phyloP scores from a whole-genome alignment of 805 yeast species.

The Wickerhamiella brachini region DNA sequence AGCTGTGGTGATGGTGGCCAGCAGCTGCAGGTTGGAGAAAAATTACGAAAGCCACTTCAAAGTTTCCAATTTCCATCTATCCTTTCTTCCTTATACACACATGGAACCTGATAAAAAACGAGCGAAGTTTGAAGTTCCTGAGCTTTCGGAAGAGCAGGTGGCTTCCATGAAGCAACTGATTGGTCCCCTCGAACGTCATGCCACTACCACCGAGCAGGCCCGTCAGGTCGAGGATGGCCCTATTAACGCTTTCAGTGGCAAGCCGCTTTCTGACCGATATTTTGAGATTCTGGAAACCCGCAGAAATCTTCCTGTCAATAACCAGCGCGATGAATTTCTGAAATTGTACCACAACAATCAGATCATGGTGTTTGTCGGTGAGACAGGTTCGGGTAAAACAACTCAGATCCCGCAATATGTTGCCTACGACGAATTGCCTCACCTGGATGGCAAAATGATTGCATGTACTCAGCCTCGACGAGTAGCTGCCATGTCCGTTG shows the following conservation, averaged over 20 bases:
- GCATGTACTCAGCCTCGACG: conserved; percentile 90
- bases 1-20: not conserved
- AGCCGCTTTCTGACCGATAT: conserved; percentile 47
- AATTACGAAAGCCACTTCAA: not conserved
- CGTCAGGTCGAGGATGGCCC: conserved; percentile 31
- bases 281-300: conserved; percentile 64
- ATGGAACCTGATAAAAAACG: conserved; percentile 3
- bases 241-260: conserved; percentile 70
- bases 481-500: conserved; percentile 90
- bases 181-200: conserved; percentile 14
- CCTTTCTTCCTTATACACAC: conserved; percentile 16
- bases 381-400: conserved; percentile 97
- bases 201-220: conserved; percentile 25
- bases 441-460: conserved; percentile 64
- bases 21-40: not conserved
- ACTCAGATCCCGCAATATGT: conserved; percentile 98
- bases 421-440: conserved; percentile 83
- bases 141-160: not conserved
- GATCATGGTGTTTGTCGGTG: conserved; percentile 97
- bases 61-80: conserved; percentile 15
- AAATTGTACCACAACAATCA: conserved; percentile 73
- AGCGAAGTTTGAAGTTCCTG: not conserved
- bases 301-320: conserved; percentile 84
- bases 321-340: conserved; percentile 82
- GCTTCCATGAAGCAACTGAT: not conserved